Evolutionary conservation across 345 rosid genomes (phyloP).

Genomic region (Zanthoxylum bungeanum): DNA sequence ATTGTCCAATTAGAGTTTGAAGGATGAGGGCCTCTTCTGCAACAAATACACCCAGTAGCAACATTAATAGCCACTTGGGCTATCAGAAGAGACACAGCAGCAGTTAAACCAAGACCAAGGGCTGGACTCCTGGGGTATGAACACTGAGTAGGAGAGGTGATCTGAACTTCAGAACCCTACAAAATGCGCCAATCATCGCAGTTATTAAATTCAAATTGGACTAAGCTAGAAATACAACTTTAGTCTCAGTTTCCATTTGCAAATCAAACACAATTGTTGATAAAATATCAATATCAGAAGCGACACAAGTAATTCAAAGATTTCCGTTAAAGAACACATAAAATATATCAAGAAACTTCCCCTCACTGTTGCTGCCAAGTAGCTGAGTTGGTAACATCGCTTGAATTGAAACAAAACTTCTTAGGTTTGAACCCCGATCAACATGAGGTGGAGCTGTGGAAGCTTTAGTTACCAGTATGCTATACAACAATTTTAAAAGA

Average conservation of each 20-base stretch:
- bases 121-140: slow-evolving; percentile 74
- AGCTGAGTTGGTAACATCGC: too few species aligned
- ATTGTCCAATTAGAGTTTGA: slow-evolving; percentile 60
- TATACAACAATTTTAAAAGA: too few species aligned
- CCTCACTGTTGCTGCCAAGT: too few species aligned
- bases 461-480: too few species aligned
- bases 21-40: slow-evolving; percentile 51
- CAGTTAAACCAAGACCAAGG: slow-evolving; percentile 57
- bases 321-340: too few species aligned
- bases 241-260: background rate
- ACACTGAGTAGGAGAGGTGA: slow-evolving; percentile 44
- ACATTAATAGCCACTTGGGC: slow-evolving; percentile 61
- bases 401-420: too few species aligned
- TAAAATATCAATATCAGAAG: background rate
- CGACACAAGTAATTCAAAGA: background rate
- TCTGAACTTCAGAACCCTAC: slow-evolving; percentile 65
- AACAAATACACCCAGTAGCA: slow-evolving; percentile 76
- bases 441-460: too few species aligned
- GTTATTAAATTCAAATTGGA: background rate
- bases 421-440: too few species aligned
- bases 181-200: slow-evolving; percentile 6
- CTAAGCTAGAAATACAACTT: background rate
- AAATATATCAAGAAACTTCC: too few species aligned
- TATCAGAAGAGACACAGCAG: slow-evolving; percentile 60
- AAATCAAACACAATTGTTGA: background rate